Evolutionary conservation across 805 yeast genomes (phyloP).

Genomic region (Saccharomycopsis schoenii): DNA sequence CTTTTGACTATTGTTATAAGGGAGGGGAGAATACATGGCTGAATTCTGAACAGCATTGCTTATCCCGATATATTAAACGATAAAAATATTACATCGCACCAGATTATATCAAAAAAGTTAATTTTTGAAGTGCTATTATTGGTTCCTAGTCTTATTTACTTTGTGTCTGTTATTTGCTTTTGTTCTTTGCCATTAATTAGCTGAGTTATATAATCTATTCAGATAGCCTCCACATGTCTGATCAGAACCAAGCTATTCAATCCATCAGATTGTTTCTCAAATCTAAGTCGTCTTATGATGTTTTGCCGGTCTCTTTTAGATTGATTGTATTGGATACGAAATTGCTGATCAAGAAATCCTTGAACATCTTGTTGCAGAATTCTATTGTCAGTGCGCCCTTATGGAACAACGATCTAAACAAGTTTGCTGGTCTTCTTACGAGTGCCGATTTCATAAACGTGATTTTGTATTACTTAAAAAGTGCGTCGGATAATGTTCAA

Average conservation of each 20-base stretch:
- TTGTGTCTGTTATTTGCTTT: not conserved
- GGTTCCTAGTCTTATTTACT: too few species aligned
- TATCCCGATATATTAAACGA: too few species aligned
- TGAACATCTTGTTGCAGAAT: slow-evolving; percentile 83
- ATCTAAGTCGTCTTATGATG: slow-evolving; percentile 92
- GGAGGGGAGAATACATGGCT: too few species aligned
- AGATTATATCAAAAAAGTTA: too few species aligned
- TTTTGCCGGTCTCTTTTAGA: slow-evolving; percentile 88
- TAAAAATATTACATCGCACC: too few species aligned
- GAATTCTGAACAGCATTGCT: too few species aligned
- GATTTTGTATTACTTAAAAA: slow-evolving; percentile 82
- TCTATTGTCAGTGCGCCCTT: slow-evolving; percentile 94
- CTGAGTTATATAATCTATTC: not conserved
- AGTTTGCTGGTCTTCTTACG: slow-evolving; percentile 90
- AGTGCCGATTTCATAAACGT: slow-evolving; percentile 90
- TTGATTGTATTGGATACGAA: slow-evolving; percentile 90
- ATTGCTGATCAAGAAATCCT: slow-evolving; percentile 76
- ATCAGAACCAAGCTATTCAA: slow-evolving; percentile 66
- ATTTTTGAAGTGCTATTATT: too few species aligned
- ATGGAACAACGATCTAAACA: slow-evolving; percentile 84
- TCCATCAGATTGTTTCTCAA: slow-evolving; percentile 79
- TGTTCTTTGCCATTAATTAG: not conserved
- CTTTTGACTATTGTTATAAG: not conserved
- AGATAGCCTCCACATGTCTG: slow-evolving; percentile 22
- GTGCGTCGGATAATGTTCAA: slow-evolving; percentile 75